Evolutionary conservation across 192 early-diverging fungal genomes (phyloP).

Genomic region (Coemansia umbellata): DNA sequence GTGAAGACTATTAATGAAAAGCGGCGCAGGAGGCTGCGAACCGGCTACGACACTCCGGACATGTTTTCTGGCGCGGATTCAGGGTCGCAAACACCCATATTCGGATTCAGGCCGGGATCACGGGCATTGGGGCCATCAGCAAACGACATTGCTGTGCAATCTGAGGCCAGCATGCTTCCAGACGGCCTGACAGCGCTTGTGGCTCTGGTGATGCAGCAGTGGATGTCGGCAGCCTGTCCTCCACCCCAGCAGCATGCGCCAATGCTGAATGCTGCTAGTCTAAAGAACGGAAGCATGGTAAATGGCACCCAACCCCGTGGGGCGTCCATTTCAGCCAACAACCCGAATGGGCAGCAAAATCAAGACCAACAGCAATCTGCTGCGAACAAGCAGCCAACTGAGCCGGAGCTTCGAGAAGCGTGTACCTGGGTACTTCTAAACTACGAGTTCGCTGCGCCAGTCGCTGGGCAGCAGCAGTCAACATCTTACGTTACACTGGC

Average conservation of each 20-base stretch:
- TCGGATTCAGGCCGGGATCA: conserved; percentile 22
- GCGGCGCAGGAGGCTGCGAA: conserved; percentile 1
- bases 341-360: neutral
- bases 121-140: conserved; percentile 1
- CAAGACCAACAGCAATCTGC: neutral
- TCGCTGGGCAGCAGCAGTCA: neutral
- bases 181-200: conserved; percentile 30
- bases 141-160: neutral
- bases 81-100: conserved; percentile 33
- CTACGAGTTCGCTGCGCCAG: conserved; percentile 30
- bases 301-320: neutral
- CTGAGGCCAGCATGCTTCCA: conserved; percentile 41
- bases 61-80: conserved; percentile 24
- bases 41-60: neutral
- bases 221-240: conserved; percentile 28
- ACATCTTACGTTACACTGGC: conserved; percentile 14
- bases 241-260: conserved; percentile 12
- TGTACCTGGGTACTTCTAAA: conserved; percentile 52
- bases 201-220: conserved; percentile 45
- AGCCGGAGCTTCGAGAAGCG: conserved; percentile 50
- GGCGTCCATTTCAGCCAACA: no score
- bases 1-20: neutral
- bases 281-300: neutral
- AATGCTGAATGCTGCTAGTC: neutral
- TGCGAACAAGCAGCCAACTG: conserved; percentile 29